Base-by-base conservation (phyloP, 2,329 filamentous ascomycete genomes). In the Atkinsonella hypoxylon region DNA sequence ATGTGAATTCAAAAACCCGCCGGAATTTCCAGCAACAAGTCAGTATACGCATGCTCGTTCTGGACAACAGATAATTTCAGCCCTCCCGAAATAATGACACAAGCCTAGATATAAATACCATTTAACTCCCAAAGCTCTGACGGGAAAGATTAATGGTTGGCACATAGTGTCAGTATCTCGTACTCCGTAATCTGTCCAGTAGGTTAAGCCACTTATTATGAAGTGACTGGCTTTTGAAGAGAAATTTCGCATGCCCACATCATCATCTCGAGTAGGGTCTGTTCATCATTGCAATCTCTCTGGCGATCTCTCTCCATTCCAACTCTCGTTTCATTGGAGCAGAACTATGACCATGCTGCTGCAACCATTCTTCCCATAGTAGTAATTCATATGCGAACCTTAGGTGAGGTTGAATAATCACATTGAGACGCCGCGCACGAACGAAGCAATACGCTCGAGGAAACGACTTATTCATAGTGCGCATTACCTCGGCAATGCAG, bases 401-500 rank as follows among this genome's bases (percentile, higher is more conserved):
- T 51, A 98, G 76, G 70, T 98, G 91, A 12, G 93, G 93, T 66
- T 98, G 93, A 56, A 98, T 97, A 56, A 98, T 98, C 48, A 98
- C 93, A 62, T 98, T 98, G 45, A 98, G 74, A 54, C 93, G 78
- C 49, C 93, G 80, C 18, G 93, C 93, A 32, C 93, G 83, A 38
- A 98, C 93, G 66, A 91, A 97, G 66, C 93, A 97, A 67, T 98
- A 98, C 53, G 93, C 93, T 50, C 87, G 79, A 12, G 93, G 89
- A 59, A 97, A 91, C 0, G 89, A 93, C 56, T 96, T 70, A 20
- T 81, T 76, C 59, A 89, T 68, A 26, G 84, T 76, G 36, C 84
- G 82, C 93, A 98, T 98, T 36, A 97, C 89, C 67, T 97, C 90
- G n/a, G 93, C 93, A 61, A 98, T 98, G 65, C 93, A 97, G 54